Base-by-base conservation (phyloP, 1,284 basidiomycete genomes). In the Xanthoconium separans region DNA sequence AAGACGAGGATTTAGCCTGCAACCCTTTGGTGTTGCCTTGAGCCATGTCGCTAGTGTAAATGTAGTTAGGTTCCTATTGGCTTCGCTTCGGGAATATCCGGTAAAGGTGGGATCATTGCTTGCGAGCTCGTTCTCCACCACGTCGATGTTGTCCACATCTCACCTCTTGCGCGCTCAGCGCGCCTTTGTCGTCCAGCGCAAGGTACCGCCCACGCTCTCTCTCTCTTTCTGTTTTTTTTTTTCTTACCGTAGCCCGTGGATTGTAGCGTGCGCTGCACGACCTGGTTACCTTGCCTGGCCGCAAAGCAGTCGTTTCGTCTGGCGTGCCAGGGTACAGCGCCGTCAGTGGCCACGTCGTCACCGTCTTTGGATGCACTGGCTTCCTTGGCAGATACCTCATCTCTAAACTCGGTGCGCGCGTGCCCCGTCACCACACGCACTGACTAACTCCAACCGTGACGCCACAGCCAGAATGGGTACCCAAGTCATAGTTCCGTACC, bases 351-450 rank as follows among this genome's bases (percentile, higher is more conserved):
- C 94, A 95, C 74, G 84, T 89, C 44, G 96, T 90, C 41, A 99
- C 96, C 30, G 95, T 99, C 52, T 99, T 99, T 76, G 96, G 96
- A 34, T 92, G 88, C 69, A 98, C 95, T 11, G 93, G 95, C 8
- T 99, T 98, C 73, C 77, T 99, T 51, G 96, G 96, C 49, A 79
- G 95, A 66, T 99, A 98, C 75, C 77, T 98, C 50, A 93, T 99
- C 45, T 83, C 89, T 46, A 97, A 97, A 76, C 82, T 97, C 13
- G 91, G 91, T 92, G 64, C 58, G 85, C 73, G 52, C 49, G 12
- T 40, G 22, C 16, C 27, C 48, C n/a, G 18, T 58, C 51, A 15
- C 34, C 18, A 18, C 15, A 18, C 48, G 45, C 16, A 37, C 48
- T 15, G 44, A 54, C 55, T 53, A 36, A 55, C 50, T 33, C 56